Evolutionary conservation across 2,329 filamentous ascomycete species (phyloP).

Genomic region (Ophiocordyceps polyrhachis-furcata): DNA sequence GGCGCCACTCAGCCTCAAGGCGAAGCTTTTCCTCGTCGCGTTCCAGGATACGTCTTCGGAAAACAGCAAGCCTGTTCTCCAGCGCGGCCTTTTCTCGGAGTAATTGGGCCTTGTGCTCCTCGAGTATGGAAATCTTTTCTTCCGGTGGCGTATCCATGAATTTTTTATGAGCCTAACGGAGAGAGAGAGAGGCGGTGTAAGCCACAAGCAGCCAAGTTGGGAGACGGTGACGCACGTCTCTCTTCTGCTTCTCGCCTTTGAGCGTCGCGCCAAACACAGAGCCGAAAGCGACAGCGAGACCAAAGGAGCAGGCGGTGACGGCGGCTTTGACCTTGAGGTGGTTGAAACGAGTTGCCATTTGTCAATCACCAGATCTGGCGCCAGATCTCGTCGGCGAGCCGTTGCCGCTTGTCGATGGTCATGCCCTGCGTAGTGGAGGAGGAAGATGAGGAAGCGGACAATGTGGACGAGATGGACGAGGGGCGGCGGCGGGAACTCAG

Average conservation of each 20-base stretch:
- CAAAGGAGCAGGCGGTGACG: conserved; percentile 23
- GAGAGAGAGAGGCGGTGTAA: neutral
- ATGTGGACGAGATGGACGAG: neutral
- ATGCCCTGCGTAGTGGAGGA: conserved; percentile 3
- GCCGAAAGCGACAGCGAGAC: conserved; percentile 27
- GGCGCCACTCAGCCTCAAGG: neutral
- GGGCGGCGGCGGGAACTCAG: neutral
- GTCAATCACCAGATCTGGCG: conserved; percentile 11
- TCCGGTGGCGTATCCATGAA: conserved; percentile 20
- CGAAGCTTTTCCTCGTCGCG: conserved; percentile 12
- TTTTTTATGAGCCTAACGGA: conserved; percentile 13
- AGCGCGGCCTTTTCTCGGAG: conserved; percentile 19
- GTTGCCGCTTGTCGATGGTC: conserved; percentile 7
- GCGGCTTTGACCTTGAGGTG: conserved; percentile 11
- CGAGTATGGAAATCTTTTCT: conserved; percentile 26
- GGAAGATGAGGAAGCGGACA: neutral
- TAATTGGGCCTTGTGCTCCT: conserved; percentile 21
- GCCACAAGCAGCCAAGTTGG: neutral
- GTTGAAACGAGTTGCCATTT: neutral
- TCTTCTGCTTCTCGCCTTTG: conserved; percentile 28
- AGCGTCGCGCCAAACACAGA: conserved; percentile 29
- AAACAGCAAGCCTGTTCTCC: conserved; percentile 22
- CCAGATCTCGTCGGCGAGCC: conserved; percentile 9
- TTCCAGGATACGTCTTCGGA: conserved; percentile 20
- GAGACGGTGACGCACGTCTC: conserved; percentile 14